These are phyloP conservation scores for Lippia alba DNA, from an alignment of 305 asterid species.

Conservation along the genomic window DNA sequence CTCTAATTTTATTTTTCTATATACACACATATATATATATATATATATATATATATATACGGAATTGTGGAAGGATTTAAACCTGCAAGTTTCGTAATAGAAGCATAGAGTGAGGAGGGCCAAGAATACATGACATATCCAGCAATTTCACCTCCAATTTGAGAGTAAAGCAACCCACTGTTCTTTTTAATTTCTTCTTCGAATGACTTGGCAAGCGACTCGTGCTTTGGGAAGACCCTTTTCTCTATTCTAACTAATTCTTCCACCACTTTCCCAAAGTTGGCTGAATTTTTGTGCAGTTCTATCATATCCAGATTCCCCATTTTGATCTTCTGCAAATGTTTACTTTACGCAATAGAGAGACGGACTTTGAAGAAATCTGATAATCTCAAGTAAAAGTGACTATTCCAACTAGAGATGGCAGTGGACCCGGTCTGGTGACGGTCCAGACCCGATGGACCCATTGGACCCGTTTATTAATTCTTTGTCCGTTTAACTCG, in stretches of 20 bases:
- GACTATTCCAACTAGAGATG: too few species aligned
- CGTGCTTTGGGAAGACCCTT: conserved; percentile 82
- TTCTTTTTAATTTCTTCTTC: conserved; percentile 72
- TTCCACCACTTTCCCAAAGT: conserved; percentile 54
- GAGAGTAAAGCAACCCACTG: conserved; percentile 61
- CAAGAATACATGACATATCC: conserved; percentile 87
- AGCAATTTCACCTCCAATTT: conserved; percentile 60
- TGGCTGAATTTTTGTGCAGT: conserved; percentile 55
- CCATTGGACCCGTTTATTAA: too few species aligned
- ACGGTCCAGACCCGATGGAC: too few species aligned
- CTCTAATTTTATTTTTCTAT: not conserved
- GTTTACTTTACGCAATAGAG: too few species aligned
- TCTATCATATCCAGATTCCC: conserved; percentile 50
- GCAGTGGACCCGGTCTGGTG: too few species aligned
- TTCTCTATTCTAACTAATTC: conserved; percentile 81
- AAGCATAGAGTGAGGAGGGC: conserved; percentile 84
- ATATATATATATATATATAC: too few species aligned
- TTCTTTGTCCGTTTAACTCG: too few species aligned
- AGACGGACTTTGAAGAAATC: too few species aligned
- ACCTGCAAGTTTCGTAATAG: conserved; percentile 89
- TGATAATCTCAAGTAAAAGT: too few species aligned
- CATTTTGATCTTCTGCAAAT: conserved; percentile 39
- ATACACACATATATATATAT: too few species aligned
- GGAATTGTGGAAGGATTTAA: not conserved
- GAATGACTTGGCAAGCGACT: conserved; percentile 75